Base-by-base conservation (phyloP, 306 rosid species). In the Rosa multiflora region DNA sequence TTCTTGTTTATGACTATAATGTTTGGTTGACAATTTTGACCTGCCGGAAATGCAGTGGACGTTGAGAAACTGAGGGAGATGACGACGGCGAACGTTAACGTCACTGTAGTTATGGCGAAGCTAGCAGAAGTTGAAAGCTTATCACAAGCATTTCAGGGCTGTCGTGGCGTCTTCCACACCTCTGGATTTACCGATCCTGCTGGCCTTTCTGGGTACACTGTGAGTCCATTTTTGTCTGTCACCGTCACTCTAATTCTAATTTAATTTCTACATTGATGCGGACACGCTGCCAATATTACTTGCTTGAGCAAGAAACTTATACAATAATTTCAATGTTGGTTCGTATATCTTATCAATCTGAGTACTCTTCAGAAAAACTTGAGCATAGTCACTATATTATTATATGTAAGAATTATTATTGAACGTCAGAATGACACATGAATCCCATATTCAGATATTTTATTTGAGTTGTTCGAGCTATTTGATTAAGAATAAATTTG, bases 201-300 rank as follows among this genome's bases (percentile, higher is more conserved):
- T 23, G 99, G 98, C 37, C 89, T 95, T 17, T 89, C 99, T 21
- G 99, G 99, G 47, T 95, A 95, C 82, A 88, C 98, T 0, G 99
- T 94, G 37, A 83, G 91, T 10, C 63, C 59, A 15, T 51, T 18
- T 15, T 51, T 21, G 17, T 23, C 1, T 39, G 0, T 8, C 72
- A 67, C 51, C 6, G 32, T 11, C 40, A 11, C 37, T 32, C 37
- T 32, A 32, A 32, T 32, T 62, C 4, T 32, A 32, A 9, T 67
- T 67, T 5, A 3, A 37, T 14, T 4, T 56, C 2, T 26, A 32
- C 2, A 0, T 15, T 26, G 75, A 72, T 72, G 72, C 15, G 1
- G 47, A 62, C 17, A 6, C 5, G 7, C 18, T 20, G 40, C 72
- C 49, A 3, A 40, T 9, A 10, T 4, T 67, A 17, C 49, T 40